Base-by-base conservation (phyloP, 2,329 filamentous ascomycete genomes). In the Fusarium sambucinum region DNA sequence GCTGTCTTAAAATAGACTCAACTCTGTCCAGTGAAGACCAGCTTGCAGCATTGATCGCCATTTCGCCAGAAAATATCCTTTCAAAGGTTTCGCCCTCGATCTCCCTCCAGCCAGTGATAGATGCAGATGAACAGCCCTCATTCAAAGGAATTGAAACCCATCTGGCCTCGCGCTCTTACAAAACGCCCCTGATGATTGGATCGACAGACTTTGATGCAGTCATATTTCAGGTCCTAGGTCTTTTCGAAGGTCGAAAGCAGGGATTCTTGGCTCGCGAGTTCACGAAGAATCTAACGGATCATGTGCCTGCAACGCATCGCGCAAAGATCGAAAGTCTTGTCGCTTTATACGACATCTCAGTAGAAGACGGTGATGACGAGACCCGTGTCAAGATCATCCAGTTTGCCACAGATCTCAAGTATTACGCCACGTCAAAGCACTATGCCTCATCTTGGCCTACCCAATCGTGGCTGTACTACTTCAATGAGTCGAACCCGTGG, bases 401-500 rank as follows among this genome's bases (percentile, higher is more conserved):
- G 19, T 58, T 58, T 7, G 50, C 5, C 0, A 55, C 55, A 1
- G 55, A 45, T 4, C 19, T 58, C 2, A 55, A 37, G 4, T 58
- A 55, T 6, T 58, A 55, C 2, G 48, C 55, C 0, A 42, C 55
- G 1, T 44, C 55, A 4, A 44, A 12, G 19, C 38, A 58, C 7
- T 55, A 58, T 10, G 55, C 50, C 7, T 19, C 27, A 1, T 10
- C 2, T 5, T 58, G 55, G 55, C 30, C 55, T 0, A 2, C 17
- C 0, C 2, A 38, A 2, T 45, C 55, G 0, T 58, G 55, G 55
- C 25, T 55, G 0, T 58, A 58, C 14, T 58, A 58, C 14, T 55
- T 56, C 2, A 58, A 58, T 5, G 50, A 56, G 4, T 5, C 51
- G 9, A 58, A 56, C 5, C 51, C 40, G 3, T 58, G 55, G 55